A percentile compares a stretch with the other conserved stretches of the same genome.
phyloP scores from a whole-genome alignment of 2,329 filamentous ascomycete species.

The Harringtonia lauricola region DNA sequence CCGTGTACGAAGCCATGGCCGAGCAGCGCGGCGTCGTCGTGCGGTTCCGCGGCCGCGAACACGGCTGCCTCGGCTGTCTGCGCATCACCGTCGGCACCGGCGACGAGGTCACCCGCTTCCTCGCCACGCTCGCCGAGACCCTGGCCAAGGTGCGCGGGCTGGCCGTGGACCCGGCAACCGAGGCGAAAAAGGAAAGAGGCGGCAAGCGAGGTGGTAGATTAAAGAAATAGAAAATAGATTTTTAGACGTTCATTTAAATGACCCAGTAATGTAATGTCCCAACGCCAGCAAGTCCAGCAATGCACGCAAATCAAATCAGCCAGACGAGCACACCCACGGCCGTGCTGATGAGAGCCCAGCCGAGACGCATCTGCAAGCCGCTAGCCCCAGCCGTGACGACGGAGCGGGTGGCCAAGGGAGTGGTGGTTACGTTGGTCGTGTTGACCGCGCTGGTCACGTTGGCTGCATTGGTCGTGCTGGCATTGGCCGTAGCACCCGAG shows the following conservation, averaged over 20 bases:
- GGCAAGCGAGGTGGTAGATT: slow-evolving; percentile 9
- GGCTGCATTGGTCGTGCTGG: neutral
- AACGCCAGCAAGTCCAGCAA: too few relatives aligned
- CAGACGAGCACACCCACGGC: too few relatives aligned
- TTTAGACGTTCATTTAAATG: too few relatives aligned
- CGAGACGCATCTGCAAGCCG: too few relatives aligned
- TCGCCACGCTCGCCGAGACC: slow-evolving; percentile 51
- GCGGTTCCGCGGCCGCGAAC: slow-evolving; percentile 84
- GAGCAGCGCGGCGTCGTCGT: slow-evolving; percentile 86
- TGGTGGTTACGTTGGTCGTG: neutral
- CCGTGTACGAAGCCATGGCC: slow-evolving; percentile 75
- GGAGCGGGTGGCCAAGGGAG: slow-evolving; percentile 3
- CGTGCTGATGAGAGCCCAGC: too few relatives aligned
- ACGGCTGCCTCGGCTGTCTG: slow-evolving; percentile 79
- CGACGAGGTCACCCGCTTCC: slow-evolving; percentile 68
- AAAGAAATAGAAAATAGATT: too few relatives aligned
- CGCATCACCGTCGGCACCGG: slow-evolving; percentile 90
- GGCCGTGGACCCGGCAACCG: slow-evolving; percentile 17
- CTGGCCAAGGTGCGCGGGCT: slow-evolving; percentile 33
- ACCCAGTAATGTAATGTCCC: too few relatives aligned
- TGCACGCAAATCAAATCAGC: too few relatives aligned
- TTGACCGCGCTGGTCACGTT: neutral
- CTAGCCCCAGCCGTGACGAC: neutral
- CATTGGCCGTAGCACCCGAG: neutral
- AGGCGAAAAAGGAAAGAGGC: slow-evolving; percentile 23